Evolutionary conservation across 108 stramenopile species (phyloP).

Genomic region (Nitzschia sp.): DNA sequence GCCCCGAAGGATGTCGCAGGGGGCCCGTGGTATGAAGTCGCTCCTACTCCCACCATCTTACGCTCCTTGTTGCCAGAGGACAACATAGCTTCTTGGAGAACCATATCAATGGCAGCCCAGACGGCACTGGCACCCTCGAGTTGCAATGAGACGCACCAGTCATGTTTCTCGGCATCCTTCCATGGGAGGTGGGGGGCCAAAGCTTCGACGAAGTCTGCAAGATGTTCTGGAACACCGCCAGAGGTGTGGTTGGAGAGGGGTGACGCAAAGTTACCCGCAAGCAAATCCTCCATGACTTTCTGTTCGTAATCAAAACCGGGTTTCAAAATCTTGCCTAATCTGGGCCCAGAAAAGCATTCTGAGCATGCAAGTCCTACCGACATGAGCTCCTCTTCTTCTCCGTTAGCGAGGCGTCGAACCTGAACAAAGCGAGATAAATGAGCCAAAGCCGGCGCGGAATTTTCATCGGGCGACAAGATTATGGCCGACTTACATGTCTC

Average conservation of each 20-base stretch:
- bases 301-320: conserved; percentile 53
- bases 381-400: conserved; percentile 41
- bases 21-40: conserved; percentile 61
- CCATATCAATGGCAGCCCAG: conserved; percentile 57
- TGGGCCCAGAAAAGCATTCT: conserved; percentile 55
- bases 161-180: conserved; percentile 24
- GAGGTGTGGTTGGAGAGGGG: conserved; percentile 61
- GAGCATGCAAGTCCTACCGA: conserved; percentile 56
- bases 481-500: conserved; percentile 16
- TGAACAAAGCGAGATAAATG: conserved; percentile 3
- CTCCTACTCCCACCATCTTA: conserved; percentile 53
- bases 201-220: conserved; percentile 43
- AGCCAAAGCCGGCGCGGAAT: background rate
- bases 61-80: conserved; percentile 19
- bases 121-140: conserved; percentile 64
- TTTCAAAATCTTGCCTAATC: conserved; percentile 38
- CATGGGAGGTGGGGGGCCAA: conserved; percentile 50
- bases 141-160: conserved; percentile 66
- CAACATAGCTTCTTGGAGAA: conserved; percentile 40
- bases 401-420: conserved; percentile 33
- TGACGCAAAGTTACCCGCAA: conserved; percentile 37
- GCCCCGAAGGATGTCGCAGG: conserved; percentile 61
- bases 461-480: background rate
- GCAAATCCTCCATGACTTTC: conserved; percentile 39
- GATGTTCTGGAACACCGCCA: conserved; percentile 44